Conservation (phyloP, 2,329 filamentous ascomycete species). For the Alternaria sp. region DNA sequence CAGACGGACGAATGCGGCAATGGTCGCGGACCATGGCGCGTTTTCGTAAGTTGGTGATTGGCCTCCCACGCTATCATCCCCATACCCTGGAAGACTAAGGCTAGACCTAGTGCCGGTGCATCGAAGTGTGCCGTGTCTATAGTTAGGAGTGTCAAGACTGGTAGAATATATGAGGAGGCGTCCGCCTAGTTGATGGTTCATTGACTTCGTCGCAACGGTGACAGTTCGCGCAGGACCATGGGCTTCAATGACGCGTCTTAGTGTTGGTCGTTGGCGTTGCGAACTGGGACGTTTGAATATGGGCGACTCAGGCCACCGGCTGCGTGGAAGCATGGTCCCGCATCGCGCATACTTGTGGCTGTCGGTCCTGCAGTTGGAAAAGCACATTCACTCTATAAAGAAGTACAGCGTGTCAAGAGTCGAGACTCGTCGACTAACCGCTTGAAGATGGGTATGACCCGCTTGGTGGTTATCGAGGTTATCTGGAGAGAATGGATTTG, state of each 20-base stretch:
- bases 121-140: slow-evolving; percentile 8
- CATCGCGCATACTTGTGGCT: neutral
- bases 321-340: neutral
- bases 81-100: neutral
- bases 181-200: neutral
- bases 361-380: neutral
- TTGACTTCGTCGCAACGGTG: neutral
- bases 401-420: neutral
- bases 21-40: slow-evolving; percentile 10
- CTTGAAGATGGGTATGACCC: neutral
- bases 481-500: neutral
- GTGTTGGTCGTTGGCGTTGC: neutral
- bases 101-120: slow-evolving; percentile 5
- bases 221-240: neutral
- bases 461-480: neutral
- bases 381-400: neutral
- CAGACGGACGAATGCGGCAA: slow-evolving; percentile 12
- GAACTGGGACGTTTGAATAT: neutral
- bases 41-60: slow-evolving; percentile 9
- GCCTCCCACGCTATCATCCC: slow-evolving; percentile 9
- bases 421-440: neutral
- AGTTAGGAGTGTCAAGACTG: slow-evolving; percentile 3
- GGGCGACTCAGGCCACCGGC: neutral
- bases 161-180: slow-evolving; percentile 4
- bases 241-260: neutral